Evolutionary conservation across 208 protist species (phyloP).

Genomic region (Herpetomonas samuelpessoai): DNA sequence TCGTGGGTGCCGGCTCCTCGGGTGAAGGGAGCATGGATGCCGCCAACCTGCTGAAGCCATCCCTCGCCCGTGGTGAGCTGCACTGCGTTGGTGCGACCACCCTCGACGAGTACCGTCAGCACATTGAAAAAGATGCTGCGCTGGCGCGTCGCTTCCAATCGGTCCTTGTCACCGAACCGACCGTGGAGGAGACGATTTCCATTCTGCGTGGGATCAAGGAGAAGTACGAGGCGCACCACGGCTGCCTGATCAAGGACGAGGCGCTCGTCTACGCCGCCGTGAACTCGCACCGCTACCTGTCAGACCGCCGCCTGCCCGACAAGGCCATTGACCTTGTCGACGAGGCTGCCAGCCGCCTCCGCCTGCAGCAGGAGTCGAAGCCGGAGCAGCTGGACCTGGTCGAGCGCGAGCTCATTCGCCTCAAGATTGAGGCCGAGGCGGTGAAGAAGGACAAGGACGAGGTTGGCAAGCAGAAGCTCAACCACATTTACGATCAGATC

Average conservation of each 20-base stretch:
- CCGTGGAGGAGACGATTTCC: slow-evolving; percentile 96
- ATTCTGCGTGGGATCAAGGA: slow-evolving; percentile 97
- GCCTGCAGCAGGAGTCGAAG: slow-evolving; percentile 95
- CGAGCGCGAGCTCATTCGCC: slow-evolving; percentile 85
- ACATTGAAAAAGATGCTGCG: slow-evolving; percentile 98
- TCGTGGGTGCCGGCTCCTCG: slow-evolving; percentile 95
- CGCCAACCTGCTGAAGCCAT: slow-evolving; percentile 98
- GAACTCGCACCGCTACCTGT: slow-evolving; percentile 95
- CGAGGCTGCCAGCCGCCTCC: slow-evolving; percentile 93
- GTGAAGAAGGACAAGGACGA: slow-evolving; percentile 94
- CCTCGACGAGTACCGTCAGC: slow-evolving; percentile 96
- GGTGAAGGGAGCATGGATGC: slow-evolving; percentile 97
- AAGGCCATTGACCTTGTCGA: slow-evolving; percentile 99
- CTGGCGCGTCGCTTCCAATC: slow-evolving; percentile 99
- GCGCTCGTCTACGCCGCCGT: slow-evolving; percentile 89
- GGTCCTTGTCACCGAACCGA: slow-evolving; percentile 95
- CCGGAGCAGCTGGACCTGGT: slow-evolving; percentile 95
- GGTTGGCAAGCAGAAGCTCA: slow-evolving; percentile 82
- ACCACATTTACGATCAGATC: slow-evolving; percentile 71
- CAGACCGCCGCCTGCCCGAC: slow-evolving; percentile 97
- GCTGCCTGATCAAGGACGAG: slow-evolving; percentile 88
- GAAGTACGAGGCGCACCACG: slow-evolving; percentile 93
- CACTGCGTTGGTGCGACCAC: slow-evolving; percentile 98
- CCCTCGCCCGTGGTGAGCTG: slow-evolving; percentile 96
- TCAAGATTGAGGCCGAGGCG: slow-evolving; percentile 93